Conservation (phyloP, 352 stramenopile genomes). For the Globisporangium splendens region DNA sequence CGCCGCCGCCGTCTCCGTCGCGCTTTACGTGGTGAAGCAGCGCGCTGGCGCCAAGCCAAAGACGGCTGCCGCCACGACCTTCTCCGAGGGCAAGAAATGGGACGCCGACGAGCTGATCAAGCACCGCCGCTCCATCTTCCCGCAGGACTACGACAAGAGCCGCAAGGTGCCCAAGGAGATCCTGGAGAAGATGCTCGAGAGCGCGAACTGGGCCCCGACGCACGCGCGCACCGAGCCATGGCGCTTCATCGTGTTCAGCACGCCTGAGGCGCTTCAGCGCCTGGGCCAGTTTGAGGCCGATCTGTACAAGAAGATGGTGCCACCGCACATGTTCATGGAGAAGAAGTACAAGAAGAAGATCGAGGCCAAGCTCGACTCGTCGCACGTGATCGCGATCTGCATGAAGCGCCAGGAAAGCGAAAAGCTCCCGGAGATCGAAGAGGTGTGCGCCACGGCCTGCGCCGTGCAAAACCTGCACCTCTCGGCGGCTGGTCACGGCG, state of each 20-base stretch:
- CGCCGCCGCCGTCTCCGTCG: slow-evolving; percentile 16
- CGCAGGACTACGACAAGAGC: slow-evolving; percentile 56
- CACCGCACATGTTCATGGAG: slow-evolving; percentile 66
- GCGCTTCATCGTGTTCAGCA: slow-evolving; percentile 78
- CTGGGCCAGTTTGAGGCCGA: slow-evolving; percentile 64
- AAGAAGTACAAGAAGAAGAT: slow-evolving; percentile 81
- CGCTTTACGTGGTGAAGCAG: slow-evolving; percentile 20
- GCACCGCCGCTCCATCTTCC: slow-evolving; percentile 73
- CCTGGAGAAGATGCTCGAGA: slow-evolving; percentile 72
- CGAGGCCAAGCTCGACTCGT: slow-evolving; percentile 55
- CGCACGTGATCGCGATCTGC: slow-evolving; percentile 80
- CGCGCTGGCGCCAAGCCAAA: neutral
- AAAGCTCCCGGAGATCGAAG: slow-evolving; percentile 77
- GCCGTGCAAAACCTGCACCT: slow-evolving; percentile 87
- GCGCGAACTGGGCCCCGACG: slow-evolving; percentile 82
- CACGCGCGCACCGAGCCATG: slow-evolving; percentile 80
- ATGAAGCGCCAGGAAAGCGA: slow-evolving; percentile 86
- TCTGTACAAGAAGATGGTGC: slow-evolving; percentile 65
- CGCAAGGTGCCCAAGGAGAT: slow-evolving; percentile 51
- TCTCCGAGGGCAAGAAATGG: slow-evolving; percentile 33
- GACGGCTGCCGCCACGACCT: neutral
- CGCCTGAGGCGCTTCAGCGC: slow-evolving; percentile 43
- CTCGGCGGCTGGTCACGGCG: slow-evolving; percentile 47
- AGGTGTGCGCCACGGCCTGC: slow-evolving; percentile 70
- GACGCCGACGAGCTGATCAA: slow-evolving; percentile 75